These are phyloP conservation scores for Gloeostereum incarnatum DNA, from an alignment of 768 basidiomycete genomes.

Conservation along the genomic window DNA sequence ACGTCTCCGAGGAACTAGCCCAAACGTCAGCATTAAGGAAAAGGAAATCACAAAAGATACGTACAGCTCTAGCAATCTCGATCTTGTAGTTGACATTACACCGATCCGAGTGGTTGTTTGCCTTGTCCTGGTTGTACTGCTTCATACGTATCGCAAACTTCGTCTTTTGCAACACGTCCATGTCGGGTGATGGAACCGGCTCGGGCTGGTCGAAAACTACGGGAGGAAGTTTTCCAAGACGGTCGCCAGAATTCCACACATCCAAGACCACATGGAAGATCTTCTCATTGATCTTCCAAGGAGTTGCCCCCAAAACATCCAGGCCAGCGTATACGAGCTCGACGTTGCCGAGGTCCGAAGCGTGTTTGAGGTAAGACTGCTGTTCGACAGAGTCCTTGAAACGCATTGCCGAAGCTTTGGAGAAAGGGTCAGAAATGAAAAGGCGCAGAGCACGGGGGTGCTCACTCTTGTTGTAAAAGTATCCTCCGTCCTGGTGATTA, in stretches of 20 bases:
- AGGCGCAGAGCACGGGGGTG: constrained; percentile 4
- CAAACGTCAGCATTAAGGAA: constrained; percentile 5
- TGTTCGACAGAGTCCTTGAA: constrained; percentile 90
- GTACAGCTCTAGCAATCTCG: constrained; percentile 86
- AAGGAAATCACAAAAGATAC: constrained; percentile 16
- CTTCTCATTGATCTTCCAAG: constrained; percentile 80
- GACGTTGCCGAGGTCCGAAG: constrained; percentile 63
- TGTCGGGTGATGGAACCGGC: constrained; percentile 31
- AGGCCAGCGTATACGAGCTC: constrained; percentile 84
- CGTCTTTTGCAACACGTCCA: constrained; percentile 14
- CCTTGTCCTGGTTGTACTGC: constrained; percentile 45
- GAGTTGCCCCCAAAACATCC: constrained; percentile 82
- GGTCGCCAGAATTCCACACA: constrained; percentile 84
- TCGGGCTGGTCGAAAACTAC: constrained; percentile 55
- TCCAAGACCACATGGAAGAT: constrained; percentile 67
- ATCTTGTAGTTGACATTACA: constrained; percentile 95
- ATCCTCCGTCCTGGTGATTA: constrained; percentile 68
- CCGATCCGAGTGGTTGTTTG: constrained; percentile 83
- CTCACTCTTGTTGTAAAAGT: constrained; percentile 71
- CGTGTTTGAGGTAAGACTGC: constrained; percentile 63
- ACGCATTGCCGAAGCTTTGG: constrained; percentile 70
- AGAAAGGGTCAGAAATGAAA: constrained; percentile 4
- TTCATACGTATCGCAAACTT: constrained; percentile 50
- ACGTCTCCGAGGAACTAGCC: constrained; percentile 75
- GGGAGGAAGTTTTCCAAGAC: constrained; percentile 80